phyloP scores from a whole-genome alignment of 768 basidiomycete genomes.

The Russula compacta region DNA sequence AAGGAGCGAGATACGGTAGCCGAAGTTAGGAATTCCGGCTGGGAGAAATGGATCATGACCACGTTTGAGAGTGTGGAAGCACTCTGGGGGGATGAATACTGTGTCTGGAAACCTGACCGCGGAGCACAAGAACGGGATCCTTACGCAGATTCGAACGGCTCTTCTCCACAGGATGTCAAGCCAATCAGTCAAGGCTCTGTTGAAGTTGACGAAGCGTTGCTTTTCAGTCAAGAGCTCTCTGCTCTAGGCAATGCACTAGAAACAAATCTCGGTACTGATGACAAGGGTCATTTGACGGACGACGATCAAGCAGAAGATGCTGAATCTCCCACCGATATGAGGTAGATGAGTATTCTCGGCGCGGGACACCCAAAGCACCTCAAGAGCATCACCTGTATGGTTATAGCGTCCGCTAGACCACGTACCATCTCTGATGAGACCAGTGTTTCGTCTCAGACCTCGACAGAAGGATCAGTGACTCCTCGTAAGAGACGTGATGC shows the following conservation, averaged over 20 bases:
- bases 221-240: constrained; percentile 42
- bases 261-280: constrained; percentile 22
- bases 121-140: constrained; percentile 5
- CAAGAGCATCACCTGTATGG: background rate
- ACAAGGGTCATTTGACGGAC: constrained; percentile 25
- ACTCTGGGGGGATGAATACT: constrained; percentile 63
- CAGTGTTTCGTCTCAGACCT: background rate
- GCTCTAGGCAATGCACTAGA: constrained; percentile 26
- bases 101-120: constrained; percentile 43
- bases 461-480: background rate
- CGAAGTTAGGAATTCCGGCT: constrained; percentile 29
- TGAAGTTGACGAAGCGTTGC: constrained; percentile 45
- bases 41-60: constrained; percentile 76
- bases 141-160: constrained; percentile 10
- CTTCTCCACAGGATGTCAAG: background rate
- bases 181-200: constrained; percentile 26
- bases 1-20: constrained; percentile 30
- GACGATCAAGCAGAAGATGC: constrained; percentile 30
- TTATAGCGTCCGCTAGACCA: background rate
- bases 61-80: constrained; percentile 86
- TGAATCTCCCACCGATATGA: constrained; percentile 21
- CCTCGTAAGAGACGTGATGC: constrained; percentile 11
- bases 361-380: background rate
- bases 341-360: constrained; percentile 11
- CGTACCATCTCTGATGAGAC: background rate